phyloP scores from a whole-genome alignment of 805 yeast species.

The Wickerhamiella australiensis region DNA sequence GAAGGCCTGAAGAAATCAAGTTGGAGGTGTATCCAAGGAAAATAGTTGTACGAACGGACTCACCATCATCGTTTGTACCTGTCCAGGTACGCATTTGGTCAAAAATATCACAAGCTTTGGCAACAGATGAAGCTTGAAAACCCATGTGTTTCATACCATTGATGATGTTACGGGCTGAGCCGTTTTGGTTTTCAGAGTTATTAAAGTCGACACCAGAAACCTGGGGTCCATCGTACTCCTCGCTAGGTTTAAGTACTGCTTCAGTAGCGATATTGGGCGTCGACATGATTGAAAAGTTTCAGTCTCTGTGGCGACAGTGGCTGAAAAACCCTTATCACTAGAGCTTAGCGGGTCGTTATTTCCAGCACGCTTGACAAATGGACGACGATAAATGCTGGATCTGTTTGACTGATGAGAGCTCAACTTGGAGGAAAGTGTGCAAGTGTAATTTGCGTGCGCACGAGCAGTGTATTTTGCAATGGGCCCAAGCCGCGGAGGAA shows the following conservation, averaged over 20 bases:
- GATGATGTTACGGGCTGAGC: conserved; percentile 68
- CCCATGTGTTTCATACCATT: conserved; percentile 90
- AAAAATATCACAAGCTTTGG: conserved; percentile 83
- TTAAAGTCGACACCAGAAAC: conserved; percentile 89
- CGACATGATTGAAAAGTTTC: neutral
- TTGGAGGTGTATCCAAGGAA: conserved; percentile 96
- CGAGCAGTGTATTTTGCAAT: conserved; percentile 34
- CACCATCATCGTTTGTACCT: conserved; percentile 56
- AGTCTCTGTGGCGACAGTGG: neutral
- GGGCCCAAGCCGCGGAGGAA: conserved; percentile 29
- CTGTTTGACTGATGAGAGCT: conserved; percentile 5
- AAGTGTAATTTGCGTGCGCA: conserved; percentile 37
- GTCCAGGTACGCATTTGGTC: conserved; percentile 89
- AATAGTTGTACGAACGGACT: conserved; percentile 67
- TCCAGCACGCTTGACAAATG: neutral
- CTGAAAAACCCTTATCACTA: no score
- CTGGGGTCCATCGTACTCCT: conserved; percentile 59
- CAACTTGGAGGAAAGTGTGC: conserved; percentile 38
- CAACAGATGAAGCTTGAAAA: conserved; percentile 82
- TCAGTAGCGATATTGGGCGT: conserved; percentile 68
- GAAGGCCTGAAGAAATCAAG: conserved; percentile 83
- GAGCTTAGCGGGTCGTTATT: neutral
- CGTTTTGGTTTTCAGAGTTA: conserved; percentile 57
- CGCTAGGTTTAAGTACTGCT: conserved; percentile 81
- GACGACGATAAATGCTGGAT: conserved; percentile 13